Conservation (phyloP, 345 rosid species). For the Boechera stricta region DNA sequence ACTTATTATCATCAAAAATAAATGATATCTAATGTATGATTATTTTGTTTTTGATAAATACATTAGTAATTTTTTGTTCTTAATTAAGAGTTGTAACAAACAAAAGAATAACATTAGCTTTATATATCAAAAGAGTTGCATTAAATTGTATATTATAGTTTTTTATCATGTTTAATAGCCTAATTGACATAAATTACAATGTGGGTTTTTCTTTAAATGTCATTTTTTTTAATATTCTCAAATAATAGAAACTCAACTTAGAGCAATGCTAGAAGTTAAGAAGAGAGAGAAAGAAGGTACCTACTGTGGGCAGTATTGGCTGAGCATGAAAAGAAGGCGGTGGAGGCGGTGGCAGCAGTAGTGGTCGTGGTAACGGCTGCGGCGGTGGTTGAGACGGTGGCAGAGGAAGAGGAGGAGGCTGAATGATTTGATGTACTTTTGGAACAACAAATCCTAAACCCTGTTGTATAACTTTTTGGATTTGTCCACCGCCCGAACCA, state of each 20-base stretch:
- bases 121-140: not conserved
- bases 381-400: slow-evolving; percentile 42
- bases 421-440: slow-evolving; percentile 46
- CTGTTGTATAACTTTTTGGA: slow-evolving; percentile 34
- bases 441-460: slow-evolving; percentile 49
- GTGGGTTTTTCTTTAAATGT: slow-evolving; percentile 22
- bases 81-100: slow-evolving; percentile 16
- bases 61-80: not conserved
- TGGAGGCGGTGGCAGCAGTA: slow-evolving; percentile 46
- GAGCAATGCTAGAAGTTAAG: slow-evolving; percentile 34
- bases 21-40: no score
- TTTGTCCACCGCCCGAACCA: slow-evolving; percentile 41
- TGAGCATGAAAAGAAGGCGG: slow-evolving; percentile 46
- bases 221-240: not conserved
- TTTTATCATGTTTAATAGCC: not conserved
- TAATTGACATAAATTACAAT: not conserved
- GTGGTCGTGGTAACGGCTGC: slow-evolving; percentile 31
- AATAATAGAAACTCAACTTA: not conserved
- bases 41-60: no score
- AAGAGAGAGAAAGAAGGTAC: slow-evolving; percentile 54
- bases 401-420: slow-evolving; percentile 39
- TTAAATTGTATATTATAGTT: not conserved
- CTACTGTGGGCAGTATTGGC: slow-evolving; percentile 60
- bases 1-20: no score
- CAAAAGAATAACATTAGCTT: not conserved